phyloP scores from a whole-genome alignment of 331 rosid species.

The Stylosanthes scabra region DNA sequence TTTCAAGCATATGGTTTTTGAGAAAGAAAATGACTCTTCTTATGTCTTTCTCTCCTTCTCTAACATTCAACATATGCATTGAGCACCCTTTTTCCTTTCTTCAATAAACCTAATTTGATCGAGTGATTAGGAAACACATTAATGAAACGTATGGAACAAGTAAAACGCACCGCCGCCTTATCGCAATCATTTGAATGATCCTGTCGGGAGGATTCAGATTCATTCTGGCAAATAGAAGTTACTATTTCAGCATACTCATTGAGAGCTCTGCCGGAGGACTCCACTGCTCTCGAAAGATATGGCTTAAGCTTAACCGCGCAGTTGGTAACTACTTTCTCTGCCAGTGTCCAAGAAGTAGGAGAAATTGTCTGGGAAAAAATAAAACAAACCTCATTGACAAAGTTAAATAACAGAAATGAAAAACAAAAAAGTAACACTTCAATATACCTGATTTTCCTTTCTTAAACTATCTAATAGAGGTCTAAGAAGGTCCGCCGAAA shows the following conservation, averaged over 20 bases:
- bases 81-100: constrained; percentile 3
- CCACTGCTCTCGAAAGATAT: constrained; percentile 57
- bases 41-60: background rate
- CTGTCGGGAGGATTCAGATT: constrained; percentile 36
- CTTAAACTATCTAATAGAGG: constrained; percentile 61
- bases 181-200: constrained; percentile 37
- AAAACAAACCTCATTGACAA: constrained; percentile 26
- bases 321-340: constrained; percentile 60
- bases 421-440: background rate
- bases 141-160: constrained; percentile 30
- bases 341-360: constrained; percentile 69
- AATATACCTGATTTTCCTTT: constrained; percentile 68
- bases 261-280: constrained; percentile 51
- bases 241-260: constrained; percentile 60
- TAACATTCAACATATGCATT: background rate
- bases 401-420: constrained; percentile 1
- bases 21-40: background rate
- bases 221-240: constrained; percentile 55
- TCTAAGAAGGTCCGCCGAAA: constrained; percentile 64
- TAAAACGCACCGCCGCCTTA: constrained; percentile 52
- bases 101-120: background rate
- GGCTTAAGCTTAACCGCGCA: constrained; percentile 70
- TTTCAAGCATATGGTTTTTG: background rate
- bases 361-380: constrained; percentile 58
- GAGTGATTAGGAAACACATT: background rate